Evolutionary conservation across 768 basidiomycete species (phyloP).

Genomic region (Hypsizygus marmoreus): DNA sequence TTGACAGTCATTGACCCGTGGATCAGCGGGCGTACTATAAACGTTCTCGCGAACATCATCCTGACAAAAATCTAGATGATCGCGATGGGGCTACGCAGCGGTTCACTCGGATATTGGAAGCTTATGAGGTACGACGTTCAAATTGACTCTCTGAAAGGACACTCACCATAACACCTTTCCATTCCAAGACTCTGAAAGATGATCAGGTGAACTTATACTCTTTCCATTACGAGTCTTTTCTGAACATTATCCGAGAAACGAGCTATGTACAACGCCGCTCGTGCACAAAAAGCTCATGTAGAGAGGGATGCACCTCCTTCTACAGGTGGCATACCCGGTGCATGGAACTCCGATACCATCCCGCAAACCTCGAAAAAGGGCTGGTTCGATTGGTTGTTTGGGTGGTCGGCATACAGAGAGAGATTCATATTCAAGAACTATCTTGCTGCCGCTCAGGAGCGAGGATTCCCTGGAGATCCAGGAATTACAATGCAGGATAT

Average conservation of each 20-base stretch:
- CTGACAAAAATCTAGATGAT: constrained; percentile 72
- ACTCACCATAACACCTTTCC: constrained; percentile 23
- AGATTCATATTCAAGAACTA: constrained; percentile 6
- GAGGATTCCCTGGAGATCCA: neutral
- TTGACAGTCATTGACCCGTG: too few relatives aligned
- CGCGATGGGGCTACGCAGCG: constrained; percentile 65
- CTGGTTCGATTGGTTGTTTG: neutral
- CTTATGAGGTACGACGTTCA: constrained; percentile 59
- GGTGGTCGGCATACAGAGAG: neutral
- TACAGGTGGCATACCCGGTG: neutral
- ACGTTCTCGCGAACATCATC: constrained; percentile 65
- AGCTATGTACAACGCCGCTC: neutral
- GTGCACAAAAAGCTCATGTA: neutral
- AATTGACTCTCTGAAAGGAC: neutral
- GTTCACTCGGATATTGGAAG: constrained; percentile 72
- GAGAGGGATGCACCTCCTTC: neutral
- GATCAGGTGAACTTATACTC: constrained; percentile 2
- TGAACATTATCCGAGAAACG: constrained; percentile 5
- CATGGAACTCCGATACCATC: neutral
- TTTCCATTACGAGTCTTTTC: neutral
- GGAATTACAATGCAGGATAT: constrained; percentile 6
- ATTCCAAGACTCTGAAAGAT: constrained; percentile 15
- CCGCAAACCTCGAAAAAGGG: neutral
- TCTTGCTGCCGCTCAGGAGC: neutral
- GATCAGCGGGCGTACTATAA: constrained; percentile 65